These are phyloP conservation scores for Lactarius quietus DNA, from an alignment of 768 basidiomycete species.

Conservation along the genomic window DNA sequence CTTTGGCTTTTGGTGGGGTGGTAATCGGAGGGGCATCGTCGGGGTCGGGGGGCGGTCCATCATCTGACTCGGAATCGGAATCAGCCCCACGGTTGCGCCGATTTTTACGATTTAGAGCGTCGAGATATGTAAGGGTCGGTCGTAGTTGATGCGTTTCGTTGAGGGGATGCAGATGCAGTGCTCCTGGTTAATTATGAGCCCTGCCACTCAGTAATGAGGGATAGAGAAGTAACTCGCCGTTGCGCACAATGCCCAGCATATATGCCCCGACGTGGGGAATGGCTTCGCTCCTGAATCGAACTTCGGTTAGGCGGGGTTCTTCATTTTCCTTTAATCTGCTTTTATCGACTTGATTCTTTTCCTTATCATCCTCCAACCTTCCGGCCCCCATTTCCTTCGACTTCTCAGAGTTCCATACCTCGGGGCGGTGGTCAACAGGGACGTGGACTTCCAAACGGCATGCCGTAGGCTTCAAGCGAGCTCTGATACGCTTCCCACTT, in stretches of 20 bases:
- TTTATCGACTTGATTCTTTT: constrained; percentile 62
- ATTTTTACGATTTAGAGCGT: constrained; percentile 61
- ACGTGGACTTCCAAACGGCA: constrained; percentile 73
- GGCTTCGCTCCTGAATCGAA: constrained; percentile 70
- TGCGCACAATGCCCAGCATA: constrained; percentile 72
- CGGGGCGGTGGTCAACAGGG: constrained; percentile 73
- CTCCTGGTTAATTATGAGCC: constrained; percentile 42
- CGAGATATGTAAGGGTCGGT: constrained; percentile 78
- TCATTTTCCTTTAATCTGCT: constrained; percentile 31
- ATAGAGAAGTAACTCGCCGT: constrained; percentile 46
- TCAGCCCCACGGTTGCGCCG: constrained; percentile 45
- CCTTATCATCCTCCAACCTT: constrained; percentile 67
- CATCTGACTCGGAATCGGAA: constrained; percentile 71
- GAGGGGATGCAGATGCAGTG: constrained; percentile 75
- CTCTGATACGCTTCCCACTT: constrained; percentile 74
- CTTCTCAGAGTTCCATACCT: constrained; percentile 77
- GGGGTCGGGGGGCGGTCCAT: constrained; percentile 76
- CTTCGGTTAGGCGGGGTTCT: constrained; percentile 57
- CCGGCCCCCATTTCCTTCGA: constrained; percentile 63
- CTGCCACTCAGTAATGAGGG: not conserved
- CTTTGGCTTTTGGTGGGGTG: constrained; percentile 55
- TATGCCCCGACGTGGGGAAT: constrained; percentile 61
- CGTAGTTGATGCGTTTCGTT: constrained; percentile 77
- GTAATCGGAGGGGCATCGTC: constrained; percentile 57
- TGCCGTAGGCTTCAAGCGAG: constrained; percentile 62